These are phyloP conservation scores for Lachnellula hyalina DNA, from an alignment of 2,329 filamentous ascomycete genomes.

Conservation along the genomic window DNA sequence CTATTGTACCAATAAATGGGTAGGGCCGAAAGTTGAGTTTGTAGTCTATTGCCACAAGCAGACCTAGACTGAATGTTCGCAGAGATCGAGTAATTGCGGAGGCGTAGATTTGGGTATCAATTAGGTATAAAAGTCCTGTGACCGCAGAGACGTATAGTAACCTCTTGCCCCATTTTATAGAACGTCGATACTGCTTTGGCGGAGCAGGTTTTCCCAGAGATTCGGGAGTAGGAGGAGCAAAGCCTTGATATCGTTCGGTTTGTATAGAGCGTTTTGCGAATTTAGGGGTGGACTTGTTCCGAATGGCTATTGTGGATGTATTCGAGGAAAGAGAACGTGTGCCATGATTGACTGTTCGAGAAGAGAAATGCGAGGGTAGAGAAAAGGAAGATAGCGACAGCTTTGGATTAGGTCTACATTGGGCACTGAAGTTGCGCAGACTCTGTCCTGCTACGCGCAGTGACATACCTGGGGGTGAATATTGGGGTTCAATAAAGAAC, in stretches of 20 bases:
- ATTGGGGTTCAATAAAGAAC: neutral
- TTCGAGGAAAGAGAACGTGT: slow-evolving; percentile 1
- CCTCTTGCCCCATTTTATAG: slow-evolving; percentile 72
- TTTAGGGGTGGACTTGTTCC: slow-evolving; percentile 4
- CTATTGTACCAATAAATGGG: slow-evolving; percentile 66
- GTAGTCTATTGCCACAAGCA: slow-evolving; percentile 85
- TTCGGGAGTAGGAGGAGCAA: slow-evolving; percentile 71
- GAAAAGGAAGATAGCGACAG: neutral
- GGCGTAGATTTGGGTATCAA: slow-evolving; percentile 73
- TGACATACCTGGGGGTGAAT: slow-evolving; percentile 24
- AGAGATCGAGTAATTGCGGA: slow-evolving; percentile 72
- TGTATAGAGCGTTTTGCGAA: slow-evolving; percentile 24
- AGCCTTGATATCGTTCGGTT: slow-evolving; percentile 50
- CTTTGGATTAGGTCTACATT: slow-evolving; percentile 6
- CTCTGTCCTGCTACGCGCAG: slow-evolving; percentile 23
- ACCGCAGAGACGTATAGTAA: slow-evolving; percentile 57
- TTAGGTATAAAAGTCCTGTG: slow-evolving; percentile 56
- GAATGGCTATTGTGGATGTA: slow-evolving; percentile 5
- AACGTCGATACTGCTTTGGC: slow-evolving; percentile 65
- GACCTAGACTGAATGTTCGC: slow-evolving; percentile 74
- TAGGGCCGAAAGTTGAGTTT: slow-evolving; percentile 89
- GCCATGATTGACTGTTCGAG: neutral
- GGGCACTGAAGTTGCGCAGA: slow-evolving; percentile 9
- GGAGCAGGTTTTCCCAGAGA: slow-evolving; percentile 68
- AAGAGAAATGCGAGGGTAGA: neutral